Evolutionary conservation across 2,329 filamentous ascomycete genomes (phyloP), one percentile per base, ranked within the genome.

Genomic region (Aspergillus sp.): DNA sequence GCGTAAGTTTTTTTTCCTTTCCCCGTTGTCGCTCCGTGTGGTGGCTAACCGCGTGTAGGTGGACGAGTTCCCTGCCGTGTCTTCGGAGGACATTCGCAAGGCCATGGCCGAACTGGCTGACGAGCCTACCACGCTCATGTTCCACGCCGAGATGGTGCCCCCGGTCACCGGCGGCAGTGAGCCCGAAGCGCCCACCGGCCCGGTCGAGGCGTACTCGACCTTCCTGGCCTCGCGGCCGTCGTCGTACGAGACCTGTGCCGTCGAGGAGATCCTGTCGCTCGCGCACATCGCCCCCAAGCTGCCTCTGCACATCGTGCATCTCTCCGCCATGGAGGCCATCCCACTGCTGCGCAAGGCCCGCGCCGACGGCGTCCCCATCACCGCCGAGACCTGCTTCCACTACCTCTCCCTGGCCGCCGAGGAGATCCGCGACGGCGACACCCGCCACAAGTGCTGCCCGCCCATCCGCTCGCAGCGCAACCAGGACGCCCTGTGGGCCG

Each of bases 81-180:
- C 88, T 0, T 81, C 89, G 1, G 71, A 75, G 13, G 94, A 97
- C 70, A 88, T 97, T 53, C 78, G 82, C 1, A 81, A 88, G 36
- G 92, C 89, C 41, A 92, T 99, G 83, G 78, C 79, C 25, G 89
- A 88, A 44, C 82, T 99, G 56, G 88, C 89, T 55, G 85, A 90
- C 62, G 82, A 87, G 49, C 82, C 90, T 16, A 97, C 94, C 2
- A 96, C 91, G 0, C 85, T 97, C 64, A 97, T 99, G 93, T 99
- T 99, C 77, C 94, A 99, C 69, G 94, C 94, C 52, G 94, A 99
- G 73, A 97, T 97, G 91, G 87, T 95, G 11, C 91, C 93, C n/a
- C 89, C 91, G 16, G 88, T 92, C 60, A 76, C 88, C 46, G 84
- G 34, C 34, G 16, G 34, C 34, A 38, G 34, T 17, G 34, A 38